These are phyloP conservation scores for Juncus effusus DNA, from an alignment of 176 grass and related monocot species.

Conservation along the genomic window DNA sequence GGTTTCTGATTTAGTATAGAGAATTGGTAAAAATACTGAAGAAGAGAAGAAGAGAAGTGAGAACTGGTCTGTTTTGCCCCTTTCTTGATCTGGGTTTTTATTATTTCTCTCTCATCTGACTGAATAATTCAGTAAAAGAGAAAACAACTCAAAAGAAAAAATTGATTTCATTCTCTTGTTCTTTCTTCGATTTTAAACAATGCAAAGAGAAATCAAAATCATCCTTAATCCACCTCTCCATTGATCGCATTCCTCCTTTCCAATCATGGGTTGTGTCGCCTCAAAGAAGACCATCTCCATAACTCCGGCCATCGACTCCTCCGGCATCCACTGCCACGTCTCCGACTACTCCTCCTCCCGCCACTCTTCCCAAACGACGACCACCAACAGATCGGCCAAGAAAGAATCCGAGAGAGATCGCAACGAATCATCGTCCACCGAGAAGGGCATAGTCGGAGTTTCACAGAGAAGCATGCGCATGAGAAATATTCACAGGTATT, in stretches of 20 bases:
- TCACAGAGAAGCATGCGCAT: conserved; percentile 53
- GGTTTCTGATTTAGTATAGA: conserved; percentile 15
- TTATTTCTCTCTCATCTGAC: too few relatives aligned
- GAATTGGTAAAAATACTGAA: conserved; percentile 15
- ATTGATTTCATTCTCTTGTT: conserved; percentile 13
- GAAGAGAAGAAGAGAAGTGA: not conserved
- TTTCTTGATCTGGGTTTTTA: not conserved
- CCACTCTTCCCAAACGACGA: conserved; percentile 18
- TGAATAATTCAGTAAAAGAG: not conserved
- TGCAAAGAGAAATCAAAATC: conserved; percentile 12
- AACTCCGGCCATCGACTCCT: conserved; percentile 54
- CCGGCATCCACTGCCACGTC: conserved; percentile 23
- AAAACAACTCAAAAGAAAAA: not conserved
- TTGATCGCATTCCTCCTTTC: not conserved
- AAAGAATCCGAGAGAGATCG: conserved; percentile 25
- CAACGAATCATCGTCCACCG: not conserved
- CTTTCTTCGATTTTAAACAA: conserved; percentile 8
- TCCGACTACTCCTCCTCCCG: not conserved
- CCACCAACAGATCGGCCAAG: conserved; percentile 36
- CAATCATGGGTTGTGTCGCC: conserved; percentile 73
- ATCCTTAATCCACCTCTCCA: not conserved
- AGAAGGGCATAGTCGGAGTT: conserved; percentile 11
- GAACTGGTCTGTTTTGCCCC: not conserved
- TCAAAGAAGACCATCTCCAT: conserved; percentile 78
- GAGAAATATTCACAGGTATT: conserved; percentile 62